Conservation (phyloP, 352 stramenopile species). For the Globisporangium nodosum region DNA sequence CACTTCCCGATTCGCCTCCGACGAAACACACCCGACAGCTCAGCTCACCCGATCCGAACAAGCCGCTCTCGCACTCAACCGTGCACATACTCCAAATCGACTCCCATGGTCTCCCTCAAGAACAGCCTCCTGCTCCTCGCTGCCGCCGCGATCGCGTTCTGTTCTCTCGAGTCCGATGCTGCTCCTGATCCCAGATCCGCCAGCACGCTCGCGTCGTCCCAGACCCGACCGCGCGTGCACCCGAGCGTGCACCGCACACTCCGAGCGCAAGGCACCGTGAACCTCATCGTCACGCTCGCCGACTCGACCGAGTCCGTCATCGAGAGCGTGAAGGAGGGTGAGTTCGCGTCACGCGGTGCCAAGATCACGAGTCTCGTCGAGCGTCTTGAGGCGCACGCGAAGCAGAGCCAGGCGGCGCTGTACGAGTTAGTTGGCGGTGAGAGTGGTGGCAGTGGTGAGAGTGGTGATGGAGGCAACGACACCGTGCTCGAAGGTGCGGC, state of each 20-base stretch:
- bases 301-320: constrained; percentile 2
- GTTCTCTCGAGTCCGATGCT: too few species aligned
- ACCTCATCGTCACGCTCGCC: constrained; percentile 19
- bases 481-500: too few species aligned
- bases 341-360: constrained; percentile 2
- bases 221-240: constrained; percentile 8
- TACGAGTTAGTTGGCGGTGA: constrained; percentile 1
- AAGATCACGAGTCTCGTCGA: constrained; percentile 12
- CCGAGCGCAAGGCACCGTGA: constrained; percentile 14
- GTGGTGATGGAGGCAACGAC: too few species aligned
- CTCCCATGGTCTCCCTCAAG: too few species aligned
- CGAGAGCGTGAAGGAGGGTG: constrained; percentile 6
- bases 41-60: too few species aligned
- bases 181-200: neutral
- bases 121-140: too few species aligned
- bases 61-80: too few species aligned
- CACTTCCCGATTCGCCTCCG: too few species aligned
- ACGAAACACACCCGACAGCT: too few species aligned
- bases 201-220: neutral
- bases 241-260: constrained; percentile 17
- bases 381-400: constrained; percentile 5
- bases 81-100: too few species aligned
- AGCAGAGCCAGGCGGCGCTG: constrained; percentile 6
- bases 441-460: too few species aligned
- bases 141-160: too few species aligned